Evolutionary conservation across 169 alveolate genomes (phyloP).

Genomic region (Babesia divergens): DNA sequence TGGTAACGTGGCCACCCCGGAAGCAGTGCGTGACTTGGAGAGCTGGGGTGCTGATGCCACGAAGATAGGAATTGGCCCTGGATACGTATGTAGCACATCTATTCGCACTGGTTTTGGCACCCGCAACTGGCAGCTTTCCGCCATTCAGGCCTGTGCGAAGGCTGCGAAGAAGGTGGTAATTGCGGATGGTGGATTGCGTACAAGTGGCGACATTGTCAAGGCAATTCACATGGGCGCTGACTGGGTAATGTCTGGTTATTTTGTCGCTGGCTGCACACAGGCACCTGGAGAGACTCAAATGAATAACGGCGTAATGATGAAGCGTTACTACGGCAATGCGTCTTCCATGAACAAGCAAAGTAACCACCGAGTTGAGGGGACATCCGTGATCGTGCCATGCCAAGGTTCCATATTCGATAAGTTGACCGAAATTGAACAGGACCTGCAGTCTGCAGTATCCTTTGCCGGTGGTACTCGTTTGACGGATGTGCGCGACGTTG

Average conservation of each 20-base stretch:
- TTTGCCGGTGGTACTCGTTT: constrained; percentile 52
- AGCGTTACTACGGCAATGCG: constrained; percentile 86
- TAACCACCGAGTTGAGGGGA: constrained; percentile 54
- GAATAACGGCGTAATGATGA: constrained; percentile 77
- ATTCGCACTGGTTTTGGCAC: constrained; percentile 82
- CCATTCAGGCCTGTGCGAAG: constrained; percentile 82
- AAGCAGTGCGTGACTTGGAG: constrained; percentile 81
- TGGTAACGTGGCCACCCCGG: constrained; percentile 91
- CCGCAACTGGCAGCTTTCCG: constrained; percentile 88
- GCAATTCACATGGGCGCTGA: constrained; percentile 89
- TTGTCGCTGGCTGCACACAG: constrained; percentile 89
- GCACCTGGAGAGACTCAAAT: constrained; percentile 89
- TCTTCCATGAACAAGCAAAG: constrained; percentile 60
- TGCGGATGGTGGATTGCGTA: constrained; percentile 93
- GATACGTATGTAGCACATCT: constrained; percentile 92
- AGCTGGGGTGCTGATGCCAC: constrained; percentile 87
- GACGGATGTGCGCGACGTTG: constrained; percentile 32
- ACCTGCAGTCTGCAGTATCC: constrained; percentile 63
- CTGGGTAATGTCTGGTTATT: constrained; percentile 89
- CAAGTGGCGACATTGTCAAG: constrained; percentile 90
- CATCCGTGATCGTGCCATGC: constrained; percentile 24
- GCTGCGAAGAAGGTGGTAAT: constrained; percentile 77
- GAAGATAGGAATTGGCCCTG: constrained; percentile 93
- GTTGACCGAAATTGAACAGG: constrained; percentile 51
- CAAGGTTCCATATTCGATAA: constrained; percentile 32